These are phyloP conservation scores for Leptomonas pyrrhocoris DNA, from an alignment of 208 protist genomes.

Conservation along the genomic window DNA sequence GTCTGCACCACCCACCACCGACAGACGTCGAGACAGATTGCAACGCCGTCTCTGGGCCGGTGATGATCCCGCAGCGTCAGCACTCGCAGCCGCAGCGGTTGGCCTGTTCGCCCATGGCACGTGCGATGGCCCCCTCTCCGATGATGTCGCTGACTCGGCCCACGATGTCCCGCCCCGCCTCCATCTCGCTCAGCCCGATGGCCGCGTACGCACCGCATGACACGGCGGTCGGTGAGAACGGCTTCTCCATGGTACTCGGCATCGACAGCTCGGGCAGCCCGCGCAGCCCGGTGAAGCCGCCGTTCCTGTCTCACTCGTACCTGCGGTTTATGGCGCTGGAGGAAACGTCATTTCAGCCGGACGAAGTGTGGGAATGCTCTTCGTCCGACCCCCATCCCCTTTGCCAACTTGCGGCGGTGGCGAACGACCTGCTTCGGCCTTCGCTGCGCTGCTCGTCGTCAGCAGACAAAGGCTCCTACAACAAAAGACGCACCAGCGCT, in stretches of 20 bases:
- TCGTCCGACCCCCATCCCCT: background rate
- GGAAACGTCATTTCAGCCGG: conserved; percentile 4
- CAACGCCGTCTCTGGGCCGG: too few species aligned
- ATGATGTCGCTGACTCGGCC: conserved; percentile 10
- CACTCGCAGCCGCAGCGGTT: background rate
- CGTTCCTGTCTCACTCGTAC: conserved; percentile 9
- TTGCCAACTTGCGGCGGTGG: background rate
- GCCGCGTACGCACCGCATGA: background rate
- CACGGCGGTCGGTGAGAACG: conserved; percentile 10
- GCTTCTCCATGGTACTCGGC: conserved; percentile 17
- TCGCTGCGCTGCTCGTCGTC: background rate
- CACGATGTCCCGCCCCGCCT: too few species aligned
- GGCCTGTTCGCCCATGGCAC: background rate
- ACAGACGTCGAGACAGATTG: too few species aligned
- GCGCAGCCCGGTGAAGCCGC: background rate
- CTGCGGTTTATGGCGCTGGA: conserved; percentile 10
- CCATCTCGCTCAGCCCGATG: background rate
- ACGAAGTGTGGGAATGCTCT: conserved; percentile 19
- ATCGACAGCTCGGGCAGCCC: background rate
- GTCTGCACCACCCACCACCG: too few species aligned
- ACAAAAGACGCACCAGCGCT: background rate
- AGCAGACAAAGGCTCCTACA: background rate
- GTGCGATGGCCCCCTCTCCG: conserved; percentile 2
- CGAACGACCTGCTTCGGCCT: too few species aligned
- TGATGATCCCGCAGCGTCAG: background rate